Conservation (phyloP, 75 land plant species). For the Larix kaempferi region DNA sequence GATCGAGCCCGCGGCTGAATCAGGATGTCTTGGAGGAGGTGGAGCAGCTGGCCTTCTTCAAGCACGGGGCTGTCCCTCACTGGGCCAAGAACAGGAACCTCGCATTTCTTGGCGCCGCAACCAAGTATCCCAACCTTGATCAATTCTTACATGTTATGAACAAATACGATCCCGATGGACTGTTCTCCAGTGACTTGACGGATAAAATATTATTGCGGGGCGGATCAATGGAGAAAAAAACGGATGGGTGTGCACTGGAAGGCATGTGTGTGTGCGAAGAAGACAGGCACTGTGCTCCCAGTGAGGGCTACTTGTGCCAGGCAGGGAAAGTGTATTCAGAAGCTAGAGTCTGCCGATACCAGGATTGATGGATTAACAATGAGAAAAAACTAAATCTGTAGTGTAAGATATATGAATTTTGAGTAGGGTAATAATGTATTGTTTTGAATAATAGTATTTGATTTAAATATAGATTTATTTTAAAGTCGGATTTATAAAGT, state of each 20-base stretch:
- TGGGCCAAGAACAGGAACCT: conserved; percentile 70
- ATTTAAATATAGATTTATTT: too few relatives aligned
- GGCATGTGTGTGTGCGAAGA: conserved; percentile 71
- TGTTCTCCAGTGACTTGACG: conserved; percentile 60
- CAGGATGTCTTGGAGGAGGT: conserved; percentile 73
- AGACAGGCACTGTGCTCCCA: conserved; percentile 71
- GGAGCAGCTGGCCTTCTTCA: conserved; percentile 73
- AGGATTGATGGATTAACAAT: not conserved
- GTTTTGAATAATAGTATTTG: too few relatives aligned
- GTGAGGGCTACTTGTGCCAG: conserved; percentile 50
- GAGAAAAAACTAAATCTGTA: too few relatives aligned
- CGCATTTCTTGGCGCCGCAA: conserved; percentile 38
- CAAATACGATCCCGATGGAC: conserved; percentile 41
- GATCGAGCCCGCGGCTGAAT: conserved; percentile 45
- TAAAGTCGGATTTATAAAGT: too few relatives aligned
- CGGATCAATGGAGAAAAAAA: not conserved
- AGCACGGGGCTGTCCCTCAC: conserved; percentile 62
- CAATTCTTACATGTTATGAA: conserved; percentile 43
- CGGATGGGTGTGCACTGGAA: conserved; percentile 71
- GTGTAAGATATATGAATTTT: too few relatives aligned
- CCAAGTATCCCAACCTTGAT: conserved; percentile 34
- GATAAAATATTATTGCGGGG: conserved; percentile 39
- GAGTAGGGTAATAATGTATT: too few relatives aligned
- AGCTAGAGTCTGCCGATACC: conserved; percentile 59
- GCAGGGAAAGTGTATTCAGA: conserved; percentile 48